Base-by-base conservation (phyloP, 2,329 filamentous ascomycete genomes). In the Fusarium pseudocircinatum region DNA sequence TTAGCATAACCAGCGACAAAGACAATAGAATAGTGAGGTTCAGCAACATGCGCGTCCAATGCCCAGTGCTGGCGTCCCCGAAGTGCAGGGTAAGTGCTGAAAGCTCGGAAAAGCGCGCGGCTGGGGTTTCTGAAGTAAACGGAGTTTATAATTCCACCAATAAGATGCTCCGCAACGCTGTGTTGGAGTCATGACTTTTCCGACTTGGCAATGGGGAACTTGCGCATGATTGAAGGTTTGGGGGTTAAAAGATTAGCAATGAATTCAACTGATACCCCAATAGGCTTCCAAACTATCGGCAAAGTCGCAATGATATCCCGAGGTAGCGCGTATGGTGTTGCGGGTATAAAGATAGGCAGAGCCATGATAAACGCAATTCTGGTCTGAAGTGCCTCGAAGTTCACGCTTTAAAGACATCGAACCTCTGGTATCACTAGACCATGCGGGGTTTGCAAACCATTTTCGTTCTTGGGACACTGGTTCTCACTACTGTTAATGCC, bases 401-500 rank as follows among this genome's bases (percentile, higher is more conserved):
- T 3, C 12, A 43, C 6, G 9, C 2, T 7, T 22, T 15, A 8
- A 2, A 28, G 0, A 28, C 8, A 22, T 47, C 20, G 6, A 28
- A 28, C 22, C 13, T 2, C 26, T 28, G 12, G 4, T 18, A 28
- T 28, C 18, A 7, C 43, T 22, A 6, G 14, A 15, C 2, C 16
- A 67, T 61, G 65, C 43, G 16, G n/a, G 32, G 8, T 10, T 30
- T 61, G 12, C 37, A 42, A 22, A 16, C n/a, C 1, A 4, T 67
- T 1, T 44, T 28, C 7, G 16, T 61, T n/a, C 26, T 67, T 12
- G 54, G 49, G n/a, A 39, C 56, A 9, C 18, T 62, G 4, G 32
- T 56, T 36, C 22, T 60, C 7, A 40, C 53, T 7, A 28, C 50
- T 7, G 44, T 61, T 10, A 43, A 63, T 13, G 67, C 63, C 12